These are phyloP conservation scores for Phytophthora ohioensis DNA, from an alignment of 352 stramenopile genomes.

Conservation along the genomic window DNA sequence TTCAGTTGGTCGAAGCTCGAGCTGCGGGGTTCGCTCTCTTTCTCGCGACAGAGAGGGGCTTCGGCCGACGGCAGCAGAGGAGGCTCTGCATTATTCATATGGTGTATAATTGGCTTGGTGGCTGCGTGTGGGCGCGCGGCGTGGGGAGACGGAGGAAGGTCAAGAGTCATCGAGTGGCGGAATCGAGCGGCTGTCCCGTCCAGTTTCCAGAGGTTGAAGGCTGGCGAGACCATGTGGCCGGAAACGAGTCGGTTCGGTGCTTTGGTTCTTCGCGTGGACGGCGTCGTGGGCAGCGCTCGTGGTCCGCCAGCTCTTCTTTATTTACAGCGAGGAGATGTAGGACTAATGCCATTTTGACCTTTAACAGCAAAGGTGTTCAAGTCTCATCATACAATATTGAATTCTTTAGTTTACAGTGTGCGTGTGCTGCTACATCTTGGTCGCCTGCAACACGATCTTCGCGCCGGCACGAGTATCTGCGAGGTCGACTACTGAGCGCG, in stretches of 20 bases:
- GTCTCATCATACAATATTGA: constrained; percentile 33
- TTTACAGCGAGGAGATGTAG: constrained; percentile 45
- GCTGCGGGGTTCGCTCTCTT: constrained; percentile 17
- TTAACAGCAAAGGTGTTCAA: constrained; percentile 32
- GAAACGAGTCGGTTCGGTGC: constrained; percentile 22
- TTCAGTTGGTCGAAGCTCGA: constrained; percentile 34
- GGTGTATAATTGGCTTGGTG: constrained; percentile 43
- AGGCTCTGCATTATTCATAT: constrained; percentile 50
- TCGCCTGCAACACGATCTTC: not conserved
- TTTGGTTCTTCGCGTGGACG: constrained; percentile 39
- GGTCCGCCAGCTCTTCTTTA: constrained; percentile 33
- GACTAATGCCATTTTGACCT: constrained; percentile 50
- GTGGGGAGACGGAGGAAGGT: constrained; percentile 18
- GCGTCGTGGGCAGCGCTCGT: constrained; percentile 2
- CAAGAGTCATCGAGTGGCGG: constrained; percentile 39
- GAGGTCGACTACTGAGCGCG: no score
- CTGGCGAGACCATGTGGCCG: constrained; percentile 22
- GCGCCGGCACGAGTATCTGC: not conserved
- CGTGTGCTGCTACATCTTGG: constrained; percentile 3
- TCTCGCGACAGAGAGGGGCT: constrained; percentile 22
- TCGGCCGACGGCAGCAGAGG: constrained; percentile 31
- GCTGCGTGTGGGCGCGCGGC: constrained; percentile 17
- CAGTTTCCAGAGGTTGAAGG: constrained; percentile 32
- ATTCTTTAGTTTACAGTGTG: constrained; percentile 10
- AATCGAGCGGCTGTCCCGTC: constrained; percentile 30